phyloP scores from a whole-genome alignment of 345 rosid genomes.

The Gossypium australe region DNA sequence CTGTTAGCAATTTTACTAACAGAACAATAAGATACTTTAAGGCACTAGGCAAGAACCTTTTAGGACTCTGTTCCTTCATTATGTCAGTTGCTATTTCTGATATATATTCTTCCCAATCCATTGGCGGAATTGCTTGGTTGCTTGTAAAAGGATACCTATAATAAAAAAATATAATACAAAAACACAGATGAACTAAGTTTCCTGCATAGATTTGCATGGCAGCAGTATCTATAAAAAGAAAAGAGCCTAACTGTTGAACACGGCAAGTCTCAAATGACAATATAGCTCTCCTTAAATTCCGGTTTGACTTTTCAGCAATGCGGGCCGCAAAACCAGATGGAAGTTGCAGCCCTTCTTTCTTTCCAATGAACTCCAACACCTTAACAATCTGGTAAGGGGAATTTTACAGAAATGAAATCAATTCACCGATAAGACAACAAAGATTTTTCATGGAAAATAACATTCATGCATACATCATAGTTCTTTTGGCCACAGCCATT shows the following conservation, averaged over 20 bases:
- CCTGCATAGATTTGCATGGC: neutral
- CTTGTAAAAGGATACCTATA: constrained; percentile 40
- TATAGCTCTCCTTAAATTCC: constrained; percentile 82
- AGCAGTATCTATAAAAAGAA: neutral
- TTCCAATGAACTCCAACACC: constrained; percentile 77
- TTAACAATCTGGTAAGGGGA: constrained; percentile 53
- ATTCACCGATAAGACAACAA: neutral
- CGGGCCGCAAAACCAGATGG: constrained; percentile 80
- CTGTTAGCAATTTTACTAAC: constrained; percentile 1
- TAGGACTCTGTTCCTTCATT: constrained; percentile 82
- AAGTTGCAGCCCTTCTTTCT: constrained; percentile 65
- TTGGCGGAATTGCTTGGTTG: constrained; percentile 74
- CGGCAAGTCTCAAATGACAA: constrained; percentile 87
- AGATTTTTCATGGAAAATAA: neutral
- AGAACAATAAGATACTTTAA: neutral
- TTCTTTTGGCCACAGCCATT: neutral
- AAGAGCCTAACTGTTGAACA: constrained; percentile 74
- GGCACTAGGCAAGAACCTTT: constrained; percentile 4
- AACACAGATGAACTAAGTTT: neutral
- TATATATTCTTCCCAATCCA: constrained; percentile 98
- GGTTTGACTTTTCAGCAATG: constrained; percentile 78
- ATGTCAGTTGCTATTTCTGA: constrained; percentile 78
- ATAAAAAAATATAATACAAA: neutral
- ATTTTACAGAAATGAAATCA: neutral
- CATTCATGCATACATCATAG: neutral